Evolutionary conservation across 352 stramenopile species (phyloP).

Genomic region (Phytophthora multivora): DNA sequence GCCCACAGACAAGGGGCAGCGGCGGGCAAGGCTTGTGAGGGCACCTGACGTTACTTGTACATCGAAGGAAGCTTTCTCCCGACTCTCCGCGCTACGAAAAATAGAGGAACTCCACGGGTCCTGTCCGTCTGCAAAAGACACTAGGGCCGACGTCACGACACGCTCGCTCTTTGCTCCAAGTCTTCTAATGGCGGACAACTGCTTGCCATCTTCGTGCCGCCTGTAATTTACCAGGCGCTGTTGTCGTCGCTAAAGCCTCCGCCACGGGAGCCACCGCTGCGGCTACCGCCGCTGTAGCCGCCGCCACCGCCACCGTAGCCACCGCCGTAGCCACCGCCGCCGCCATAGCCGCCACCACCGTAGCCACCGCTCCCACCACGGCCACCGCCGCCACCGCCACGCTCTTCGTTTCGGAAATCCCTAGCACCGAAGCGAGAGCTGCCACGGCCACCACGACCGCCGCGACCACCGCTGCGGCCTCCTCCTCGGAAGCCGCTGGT

Average conservation of each 20-base stretch:
- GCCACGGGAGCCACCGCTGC: slow-evolving; percentile 40
- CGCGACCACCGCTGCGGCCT: slow-evolving; percentile 54
- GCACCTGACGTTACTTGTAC: slow-evolving; percentile 74
- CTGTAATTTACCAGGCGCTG: slow-evolving; percentile 83
- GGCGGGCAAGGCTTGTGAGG: slow-evolving; percentile 48
- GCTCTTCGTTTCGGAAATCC: slow-evolving; percentile 87
- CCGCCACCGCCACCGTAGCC: slow-evolving; percentile 29
- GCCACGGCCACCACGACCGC: slow-evolving; percentile 59
- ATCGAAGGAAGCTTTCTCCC: slow-evolving; percentile 81
- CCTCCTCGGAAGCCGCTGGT: slow-evolving; percentile 77
- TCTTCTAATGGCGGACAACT: slow-evolving; percentile 47
- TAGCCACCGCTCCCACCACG: slow-evolving; percentile 26
- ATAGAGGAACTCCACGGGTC: slow-evolving; percentile 40
- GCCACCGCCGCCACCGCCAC: slow-evolving; percentile 43
- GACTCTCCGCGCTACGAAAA: slow-evolving; percentile 59
- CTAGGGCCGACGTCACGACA: slow-evolving; percentile 34
- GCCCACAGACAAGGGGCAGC: slow-evolving; percentile 29
- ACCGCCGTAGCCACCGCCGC: slow-evolving; percentile 33
- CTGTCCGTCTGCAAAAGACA: slow-evolving; percentile 33
- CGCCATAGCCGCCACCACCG: slow-evolving; percentile 30
- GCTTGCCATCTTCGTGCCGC: slow-evolving; percentile 43
- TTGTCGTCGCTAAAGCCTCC: slow-evolving; percentile 78
- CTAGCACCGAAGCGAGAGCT: slow-evolving; percentile 83
- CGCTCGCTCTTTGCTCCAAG: slow-evolving; percentile 42
- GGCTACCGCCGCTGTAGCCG: slow-evolving; percentile 30